phyloP scores from a whole-genome alignment of 2,329 filamentous ascomycete genomes.

The Cylindrodendrum hubeiense region DNA sequence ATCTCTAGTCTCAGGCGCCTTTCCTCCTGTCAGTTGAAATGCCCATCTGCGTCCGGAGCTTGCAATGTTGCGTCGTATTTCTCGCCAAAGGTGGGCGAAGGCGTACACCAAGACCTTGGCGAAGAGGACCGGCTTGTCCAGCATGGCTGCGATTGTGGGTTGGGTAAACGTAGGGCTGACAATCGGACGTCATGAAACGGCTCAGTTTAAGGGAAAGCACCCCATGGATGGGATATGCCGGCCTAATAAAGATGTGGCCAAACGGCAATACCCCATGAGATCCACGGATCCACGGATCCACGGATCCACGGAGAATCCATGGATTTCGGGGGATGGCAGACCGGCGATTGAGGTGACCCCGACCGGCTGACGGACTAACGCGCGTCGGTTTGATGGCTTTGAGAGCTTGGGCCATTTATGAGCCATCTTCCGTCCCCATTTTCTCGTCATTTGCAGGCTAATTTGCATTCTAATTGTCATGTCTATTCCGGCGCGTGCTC shows the following conservation, averaged over 20 bases:
- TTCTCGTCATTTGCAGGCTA: not conserved
- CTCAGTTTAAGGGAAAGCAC: not conserved
- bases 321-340: not conserved
- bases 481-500: not conserved
- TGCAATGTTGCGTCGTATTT: conserved; percentile 33
- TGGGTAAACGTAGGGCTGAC: not conserved
- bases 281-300: conserved; percentile 4
- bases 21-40: conserved; percentile 13
- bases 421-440: not conserved
- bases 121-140: conserved; percentile 48
- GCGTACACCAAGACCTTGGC: conserved; percentile 45
- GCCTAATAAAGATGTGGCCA: not conserved
- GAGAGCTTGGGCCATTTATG: not conserved
- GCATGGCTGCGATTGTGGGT: conserved; percentile 31
- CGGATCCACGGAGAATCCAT: conserved; percentile 1
- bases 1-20: conserved; percentile 39
- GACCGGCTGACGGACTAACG: not conserved
- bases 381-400: not conserved
- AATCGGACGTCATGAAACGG: not conserved
- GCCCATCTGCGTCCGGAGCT: conserved; percentile 28
- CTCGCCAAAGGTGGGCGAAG: conserved; percentile 38
- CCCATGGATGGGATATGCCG: not conserved
- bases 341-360: not conserved
- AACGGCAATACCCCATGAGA: not conserved
- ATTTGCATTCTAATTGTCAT: not conserved